phyloP scores from a whole-genome alignment of 345 rosid genomes.

The Citrus inodora region DNA sequence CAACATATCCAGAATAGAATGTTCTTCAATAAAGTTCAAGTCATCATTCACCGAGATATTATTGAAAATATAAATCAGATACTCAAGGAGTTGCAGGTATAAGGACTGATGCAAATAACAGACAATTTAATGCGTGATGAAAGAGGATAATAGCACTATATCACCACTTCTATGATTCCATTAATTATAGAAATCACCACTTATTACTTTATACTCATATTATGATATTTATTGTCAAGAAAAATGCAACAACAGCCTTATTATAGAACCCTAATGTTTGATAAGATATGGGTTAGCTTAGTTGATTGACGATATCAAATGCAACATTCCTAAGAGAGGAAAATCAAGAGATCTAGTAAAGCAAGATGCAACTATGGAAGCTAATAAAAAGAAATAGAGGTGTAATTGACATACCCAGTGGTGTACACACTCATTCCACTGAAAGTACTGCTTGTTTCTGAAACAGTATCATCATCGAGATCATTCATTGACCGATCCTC shows the following conservation, averaged over 20 bases:
- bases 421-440: conserved; percentile 99
- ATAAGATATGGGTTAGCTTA: not conserved
- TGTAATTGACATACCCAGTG: conserved; percentile 49
- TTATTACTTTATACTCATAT: not conserved
- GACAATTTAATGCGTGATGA: not conserved
- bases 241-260: not conserved
- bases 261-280: not conserved
- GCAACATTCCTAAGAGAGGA: not conserved
- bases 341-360: not conserved
- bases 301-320: not conserved
- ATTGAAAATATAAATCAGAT: not conserved
- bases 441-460: conserved; percentile 85
- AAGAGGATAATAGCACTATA: not conserved
- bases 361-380: not conserved
- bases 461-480: conserved; percentile 85
- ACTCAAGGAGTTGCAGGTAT: not conserved
- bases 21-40: not conserved
- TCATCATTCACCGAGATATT: not conserved
- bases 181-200: not conserved
- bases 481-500: conserved; percentile 65
- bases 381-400: not conserved
- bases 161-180: not conserved
- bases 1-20: not conserved
- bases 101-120: not conserved
- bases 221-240: not conserved